Conservation (phyloP, 2,329 filamentous ascomycete genomes). For the Cercospora janseana region DNA sequence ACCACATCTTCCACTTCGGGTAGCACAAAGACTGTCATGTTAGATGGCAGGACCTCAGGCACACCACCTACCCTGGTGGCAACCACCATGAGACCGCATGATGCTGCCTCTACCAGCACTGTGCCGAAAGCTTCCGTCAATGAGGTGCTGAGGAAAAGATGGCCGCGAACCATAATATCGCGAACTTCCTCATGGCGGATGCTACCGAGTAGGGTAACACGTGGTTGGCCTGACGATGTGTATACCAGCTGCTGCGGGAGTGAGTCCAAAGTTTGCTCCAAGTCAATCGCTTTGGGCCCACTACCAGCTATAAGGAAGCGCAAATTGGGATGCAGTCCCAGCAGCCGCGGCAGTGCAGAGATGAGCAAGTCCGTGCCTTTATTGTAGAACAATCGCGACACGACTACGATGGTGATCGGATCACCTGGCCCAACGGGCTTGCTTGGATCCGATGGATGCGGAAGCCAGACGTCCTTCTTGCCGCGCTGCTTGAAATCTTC, state of each 20-base stretch:
- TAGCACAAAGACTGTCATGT: constrained; percentile 97
- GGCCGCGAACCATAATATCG: constrained; percentile 94
- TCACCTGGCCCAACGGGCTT: constrained; percentile 76
- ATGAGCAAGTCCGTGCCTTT: constrained; percentile 98
- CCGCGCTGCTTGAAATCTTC: constrained; percentile 23
- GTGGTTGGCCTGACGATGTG: constrained; percentile 68
- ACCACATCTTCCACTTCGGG: constrained; percentile 96
- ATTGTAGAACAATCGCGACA: constrained; percentile 96
- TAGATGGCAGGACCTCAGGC: constrained; percentile 87
- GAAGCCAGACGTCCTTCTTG: constrained; percentile 39
- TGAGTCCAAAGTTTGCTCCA: constrained; percentile 92
- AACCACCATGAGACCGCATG: constrained; percentile 92
- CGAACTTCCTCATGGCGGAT: constrained; percentile 94
- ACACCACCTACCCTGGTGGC: constrained; percentile 96
- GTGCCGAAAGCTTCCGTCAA: constrained; percentile 97
- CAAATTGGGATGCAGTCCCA: constrained; percentile 85
- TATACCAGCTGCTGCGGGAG: constrained; percentile 42
- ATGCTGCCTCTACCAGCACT: constrained; percentile 94
- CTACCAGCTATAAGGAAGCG: constrained; percentile 96
- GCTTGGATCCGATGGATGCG: constrained; percentile 54
- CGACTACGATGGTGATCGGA: constrained; percentile 92
- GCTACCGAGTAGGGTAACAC: constrained; percentile 86
- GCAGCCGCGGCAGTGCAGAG: constrained; percentile 87
- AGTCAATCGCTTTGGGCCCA: constrained; percentile 92
- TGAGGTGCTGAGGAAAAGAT: constrained; percentile 94